A percentile compares a stretch with the other conserved stretches of the same genome.
Evolutionary conservation across 176 grass and related monocot species (phyloP).

Genomic region (Rhynchospora breviuscula): DNA sequence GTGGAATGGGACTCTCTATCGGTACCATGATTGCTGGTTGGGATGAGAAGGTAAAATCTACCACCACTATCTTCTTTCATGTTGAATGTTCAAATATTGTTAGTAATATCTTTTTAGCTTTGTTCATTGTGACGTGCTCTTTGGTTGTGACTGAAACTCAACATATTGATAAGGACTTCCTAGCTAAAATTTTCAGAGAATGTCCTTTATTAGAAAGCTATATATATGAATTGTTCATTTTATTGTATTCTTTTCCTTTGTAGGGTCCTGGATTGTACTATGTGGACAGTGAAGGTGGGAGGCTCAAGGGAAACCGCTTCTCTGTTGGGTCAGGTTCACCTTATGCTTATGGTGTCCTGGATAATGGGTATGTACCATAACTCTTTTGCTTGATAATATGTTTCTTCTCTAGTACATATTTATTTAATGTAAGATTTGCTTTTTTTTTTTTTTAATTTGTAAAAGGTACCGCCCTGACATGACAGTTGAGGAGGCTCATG

Average conservation of each 20-base stretch:
- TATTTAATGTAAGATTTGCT: background rate
- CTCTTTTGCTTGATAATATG: background rate
- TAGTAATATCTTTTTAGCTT: background rate
- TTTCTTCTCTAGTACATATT: background rate
- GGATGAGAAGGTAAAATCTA: constrained; percentile 70
- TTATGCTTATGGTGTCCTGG: constrained; percentile 88
- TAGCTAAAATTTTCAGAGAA: background rate
- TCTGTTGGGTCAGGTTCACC: constrained; percentile 94
- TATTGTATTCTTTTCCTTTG: background rate
- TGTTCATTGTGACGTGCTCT: background rate
- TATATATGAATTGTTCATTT: background rate
- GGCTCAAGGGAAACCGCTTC: constrained; percentile 71
- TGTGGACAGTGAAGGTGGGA: constrained; percentile 95
- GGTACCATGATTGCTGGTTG: constrained; percentile 99
- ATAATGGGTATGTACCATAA: constrained; percentile 52
- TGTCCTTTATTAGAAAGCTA: background rate
- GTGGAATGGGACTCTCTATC: constrained; percentile 82
- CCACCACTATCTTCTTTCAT: background rate
- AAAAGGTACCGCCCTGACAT: constrained; percentile 74
- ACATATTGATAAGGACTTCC: background rate
- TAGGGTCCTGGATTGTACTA: constrained; percentile 95
- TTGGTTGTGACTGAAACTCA: background rate
- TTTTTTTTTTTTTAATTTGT: constrained; percentile 12
- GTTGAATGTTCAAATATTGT: background rate
- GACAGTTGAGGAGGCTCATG: constrained; percentile 70